Conservation (phyloP, 192 early-diverging fungal species). For the Coemansia umbellata region DNA sequence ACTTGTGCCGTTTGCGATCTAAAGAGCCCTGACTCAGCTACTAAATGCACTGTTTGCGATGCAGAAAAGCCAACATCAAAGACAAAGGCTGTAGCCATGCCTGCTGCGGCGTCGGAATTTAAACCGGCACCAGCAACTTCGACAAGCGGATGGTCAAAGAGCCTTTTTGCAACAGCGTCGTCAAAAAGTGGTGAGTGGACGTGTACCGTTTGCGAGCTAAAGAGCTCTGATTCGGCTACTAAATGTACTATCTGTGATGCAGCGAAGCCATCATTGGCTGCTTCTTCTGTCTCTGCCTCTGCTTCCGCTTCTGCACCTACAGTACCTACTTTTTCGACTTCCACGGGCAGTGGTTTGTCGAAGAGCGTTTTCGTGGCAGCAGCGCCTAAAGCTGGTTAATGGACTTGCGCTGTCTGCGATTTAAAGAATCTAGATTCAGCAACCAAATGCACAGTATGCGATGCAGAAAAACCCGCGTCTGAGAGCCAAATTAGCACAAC, state of each 20-base stretch:
- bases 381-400: constrained; percentile 15
- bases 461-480: constrained; percentile 13
- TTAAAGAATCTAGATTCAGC: constrained; percentile 9
- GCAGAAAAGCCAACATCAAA: constrained; percentile 3
- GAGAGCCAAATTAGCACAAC: neutral
- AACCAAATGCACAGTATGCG: constrained; percentile 23
- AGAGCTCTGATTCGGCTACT: constrained; percentile 6
- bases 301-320: neutral
- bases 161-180: neutral
- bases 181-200: constrained; percentile 23
- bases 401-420: constrained; percentile 29
- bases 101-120: neutral
- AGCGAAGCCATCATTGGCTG: neutral
- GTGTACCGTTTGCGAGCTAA: constrained; percentile 22
- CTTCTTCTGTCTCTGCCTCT: neutral
- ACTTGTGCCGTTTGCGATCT: constrained; percentile 18
- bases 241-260: constrained; percentile 26
- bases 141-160: constrained; percentile 3
- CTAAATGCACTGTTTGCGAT: constrained; percentile 23
- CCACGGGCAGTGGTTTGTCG: constrained; percentile 1
- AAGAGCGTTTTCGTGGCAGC: neutral
- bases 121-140: neutral
- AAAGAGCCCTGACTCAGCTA: neutral
- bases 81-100: neutral
- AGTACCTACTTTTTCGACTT: neutral